Evolutionary conservation across 306 rosid genomes (phyloP), one percentile per base, ranked within the genome.

Genomic region (Medicago ruthenica): DNA sequence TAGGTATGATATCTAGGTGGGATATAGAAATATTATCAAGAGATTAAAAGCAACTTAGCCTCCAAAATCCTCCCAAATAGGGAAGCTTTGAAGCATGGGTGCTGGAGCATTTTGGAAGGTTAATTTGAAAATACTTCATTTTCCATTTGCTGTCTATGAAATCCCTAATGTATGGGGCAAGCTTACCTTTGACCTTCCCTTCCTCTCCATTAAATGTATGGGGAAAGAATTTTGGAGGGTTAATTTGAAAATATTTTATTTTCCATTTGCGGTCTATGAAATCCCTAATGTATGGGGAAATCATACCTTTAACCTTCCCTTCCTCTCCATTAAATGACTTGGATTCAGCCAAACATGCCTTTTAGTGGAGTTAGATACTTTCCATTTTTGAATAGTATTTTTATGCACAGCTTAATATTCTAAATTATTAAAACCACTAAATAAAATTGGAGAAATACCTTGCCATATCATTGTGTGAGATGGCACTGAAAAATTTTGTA

Each of bases 31-130:
- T 34, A 40, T 8, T 39, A 22, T 51, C 16, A 13, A 39, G 17
- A 24, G 3, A 4, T 39, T 48, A 59, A 36, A 41, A 70, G 60
- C 62, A 41, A 70, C 42, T 10, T 34, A 16, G 39, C 42, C 18
- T 78, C 15, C 76, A 42, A 60, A 78, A 9, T 9, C 64, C 16
- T 42, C 57, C 34, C 34, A 53, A 40, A 9, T 71, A 12, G 57
- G 36, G 67, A n/a, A 76, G 40, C 20, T 54, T 22, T 65, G 14
- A 40, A 66, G 41, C n/a, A 12, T 64, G 21, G 15, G 22, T 34
- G 20, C 34, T 70, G 31, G 50, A 27, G 55, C 9, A 17, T 27
- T 71, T 73, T 45, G 17, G 47, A 63, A 36, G 27, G 16, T 42
- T 64, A 54, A 48, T 31, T 45, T 51, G 72, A 40, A 51, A 22